Evolutionary conservation across 1,139 yeast genomes (phyloP).

Genomic region (Nadsonia starkeyi-henricii): DNA sequence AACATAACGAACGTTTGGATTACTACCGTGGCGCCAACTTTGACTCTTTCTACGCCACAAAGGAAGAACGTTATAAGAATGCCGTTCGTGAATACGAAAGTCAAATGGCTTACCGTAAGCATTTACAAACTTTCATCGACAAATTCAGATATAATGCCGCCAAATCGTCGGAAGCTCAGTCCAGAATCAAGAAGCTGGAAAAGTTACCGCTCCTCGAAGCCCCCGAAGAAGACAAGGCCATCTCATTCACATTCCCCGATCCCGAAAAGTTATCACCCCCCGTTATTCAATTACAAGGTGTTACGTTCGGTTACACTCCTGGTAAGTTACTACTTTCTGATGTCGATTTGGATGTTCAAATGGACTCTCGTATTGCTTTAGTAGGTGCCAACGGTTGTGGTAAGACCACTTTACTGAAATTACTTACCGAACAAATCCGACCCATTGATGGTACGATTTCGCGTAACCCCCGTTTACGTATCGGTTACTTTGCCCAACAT

Average conservation of each 20-base stretch:
- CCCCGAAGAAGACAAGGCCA: conserved; percentile 81
- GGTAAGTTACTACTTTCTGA: conserved; percentile 46
- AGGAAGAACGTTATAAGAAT: conserved; percentile 89
- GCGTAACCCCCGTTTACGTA: conserved; percentile 73
- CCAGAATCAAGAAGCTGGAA: conserved; percentile 90
- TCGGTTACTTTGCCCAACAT: conserved; percentile 98
- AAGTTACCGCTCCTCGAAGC: conserved; percentile 85
- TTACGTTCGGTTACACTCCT: conserved; percentile 70
- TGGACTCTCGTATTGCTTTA: conserved; percentile 89
- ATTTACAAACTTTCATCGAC: conserved; percentile 86
- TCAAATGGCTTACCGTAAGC: conserved; percentile 92
- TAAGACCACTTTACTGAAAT: conserved; percentile 83
- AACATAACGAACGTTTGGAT: conserved; percentile 91
- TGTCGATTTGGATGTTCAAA: conserved; percentile 81
- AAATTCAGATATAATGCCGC: conserved; percentile 96
- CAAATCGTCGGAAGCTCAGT: conserved; percentile 92
- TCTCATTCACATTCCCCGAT: conserved; percentile 86
- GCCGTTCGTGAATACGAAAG: conserved; percentile 91
- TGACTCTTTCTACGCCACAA: conserved; percentile 82
- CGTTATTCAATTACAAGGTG: conserved; percentile 74
- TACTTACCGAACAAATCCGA: conserved; percentile 60
- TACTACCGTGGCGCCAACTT: conserved; percentile 91
- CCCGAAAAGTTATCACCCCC: conserved; percentile 93
- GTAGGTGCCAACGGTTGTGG: conserved; percentile 99
- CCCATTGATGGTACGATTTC: conserved; percentile 69